These are phyloP conservation scores for Penicillium maclennaniae DNA, from an alignment of 495 filamentous ascomycete species.

Conservation along the genomic window DNA sequence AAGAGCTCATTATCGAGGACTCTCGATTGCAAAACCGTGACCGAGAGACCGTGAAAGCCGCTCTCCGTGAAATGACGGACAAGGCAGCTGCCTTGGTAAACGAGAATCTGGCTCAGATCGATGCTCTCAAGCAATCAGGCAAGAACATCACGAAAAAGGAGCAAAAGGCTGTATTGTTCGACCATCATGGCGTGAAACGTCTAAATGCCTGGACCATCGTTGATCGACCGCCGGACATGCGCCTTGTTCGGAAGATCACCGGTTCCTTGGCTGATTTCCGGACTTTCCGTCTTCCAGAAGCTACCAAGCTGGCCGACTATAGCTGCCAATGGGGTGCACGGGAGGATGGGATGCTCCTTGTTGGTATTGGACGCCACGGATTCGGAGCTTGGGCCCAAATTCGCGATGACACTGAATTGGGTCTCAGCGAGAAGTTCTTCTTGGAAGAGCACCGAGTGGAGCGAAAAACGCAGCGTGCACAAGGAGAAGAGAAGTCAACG, in stretches of 20 bases:
- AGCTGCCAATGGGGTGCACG: slow-evolving; percentile 83
- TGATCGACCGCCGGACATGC: slow-evolving; percentile 83
- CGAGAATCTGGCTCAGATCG: slow-evolving; percentile 60
- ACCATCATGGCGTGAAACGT: slow-evolving; percentile 85
- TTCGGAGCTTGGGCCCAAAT: slow-evolving; percentile 94
- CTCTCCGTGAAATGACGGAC: slow-evolving; percentile 68
- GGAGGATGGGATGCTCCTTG: slow-evolving; percentile 95
- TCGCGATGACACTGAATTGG: slow-evolving; percentile 84
- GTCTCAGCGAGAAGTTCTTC: slow-evolving; percentile 89
- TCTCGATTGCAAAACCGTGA: slow-evolving; percentile 79
- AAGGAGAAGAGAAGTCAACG: slow-evolving; percentile 67
- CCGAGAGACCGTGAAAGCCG: slow-evolving; percentile 64
- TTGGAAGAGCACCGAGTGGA: slow-evolving; percentile 97
- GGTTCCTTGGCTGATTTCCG: slow-evolving; percentile 57
- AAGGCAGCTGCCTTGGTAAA: slow-evolving; percentile 65
- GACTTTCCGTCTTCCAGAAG: slow-evolving; percentile 85
- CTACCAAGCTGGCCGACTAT: slow-evolving; percentile 82
- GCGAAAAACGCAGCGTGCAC: slow-evolving; percentile 85
- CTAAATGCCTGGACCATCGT: slow-evolving; percentile 93
- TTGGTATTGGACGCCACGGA: slow-evolving; percentile 87
- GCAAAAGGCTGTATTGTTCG: slow-evolving; percentile 91
- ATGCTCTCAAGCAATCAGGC: slow-evolving; percentile 58
- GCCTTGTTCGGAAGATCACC: slow-evolving; percentile 71
- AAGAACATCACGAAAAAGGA: slow-evolving; percentile 91
- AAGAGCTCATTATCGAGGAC: slow-evolving; percentile 79